A percentile compares a stretch with the other conserved stretches of the same genome.
Evolutionary conservation across 768 basidiomycete genomes (phyloP).

Genomic region (Wakefieldia striispora): DNA sequence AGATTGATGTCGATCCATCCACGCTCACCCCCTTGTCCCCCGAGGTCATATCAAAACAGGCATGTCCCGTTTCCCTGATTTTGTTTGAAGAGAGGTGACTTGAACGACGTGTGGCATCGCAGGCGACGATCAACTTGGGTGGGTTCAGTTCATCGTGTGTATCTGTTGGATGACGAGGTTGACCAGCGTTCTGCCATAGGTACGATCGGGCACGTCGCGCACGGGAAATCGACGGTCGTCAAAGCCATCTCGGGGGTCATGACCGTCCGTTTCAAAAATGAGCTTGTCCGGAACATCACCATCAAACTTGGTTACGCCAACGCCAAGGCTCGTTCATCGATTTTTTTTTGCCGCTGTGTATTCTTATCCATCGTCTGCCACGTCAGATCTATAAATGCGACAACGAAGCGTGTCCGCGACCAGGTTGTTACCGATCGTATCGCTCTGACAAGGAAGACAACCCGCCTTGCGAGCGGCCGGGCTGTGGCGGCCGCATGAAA

Average conservation of each 20-base stretch:
- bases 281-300: constrained; percentile 97
- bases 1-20: constrained; percentile 75
- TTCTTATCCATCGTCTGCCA: neutral
- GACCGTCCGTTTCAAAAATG: constrained; percentile 99
- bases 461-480: constrained; percentile 90
- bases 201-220: constrained; percentile 98
- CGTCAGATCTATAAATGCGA: constrained; percentile 95
- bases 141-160: neutral
- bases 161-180: neutral
- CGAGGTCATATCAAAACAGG: constrained; percentile 90
- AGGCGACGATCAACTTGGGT: constrained; percentile 97
- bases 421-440: constrained; percentile 92
- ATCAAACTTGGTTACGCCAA: constrained; percentile 99
- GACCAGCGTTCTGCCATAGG: constrained; percentile 45
- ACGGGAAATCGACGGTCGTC: constrained; percentile 95
- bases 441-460: constrained; percentile 91
- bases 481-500: constrained; percentile 88
- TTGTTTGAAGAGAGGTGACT: neutral
- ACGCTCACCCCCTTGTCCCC: constrained; percentile 87
- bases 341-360: constrained; percentile 1
- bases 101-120: constrained; percentile 10
- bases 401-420: constrained; percentile 89
- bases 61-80: constrained; percentile 33
- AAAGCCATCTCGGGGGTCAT: constrained; percentile 98
- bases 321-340: constrained; percentile 75